Percentiles rank a stretch among this genome's conserved stretches.
Conservation (phyloP, 2,329 filamentous ascomycete species). For the Rhynchosporium agropyri region DNA sequence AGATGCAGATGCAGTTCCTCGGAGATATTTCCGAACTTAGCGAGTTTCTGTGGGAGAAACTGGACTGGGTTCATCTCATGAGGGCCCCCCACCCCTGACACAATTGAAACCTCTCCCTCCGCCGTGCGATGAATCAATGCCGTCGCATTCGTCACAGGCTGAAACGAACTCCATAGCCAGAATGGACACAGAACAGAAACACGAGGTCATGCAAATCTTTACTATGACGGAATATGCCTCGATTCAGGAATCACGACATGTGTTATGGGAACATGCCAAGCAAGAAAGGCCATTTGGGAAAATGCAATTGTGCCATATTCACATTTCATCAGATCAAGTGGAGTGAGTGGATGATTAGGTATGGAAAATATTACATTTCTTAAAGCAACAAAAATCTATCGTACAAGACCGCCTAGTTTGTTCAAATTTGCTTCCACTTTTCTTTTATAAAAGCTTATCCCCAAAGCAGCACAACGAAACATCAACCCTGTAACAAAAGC, state of each 20-base stretch:
- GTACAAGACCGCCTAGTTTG: constrained; percentile 19
- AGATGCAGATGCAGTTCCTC: background rate
- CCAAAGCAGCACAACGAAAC: constrained; percentile 19
- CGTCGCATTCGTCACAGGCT: constrained; percentile 25
- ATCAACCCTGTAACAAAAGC: constrained; percentile 21
- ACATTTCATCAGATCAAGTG: background rate
- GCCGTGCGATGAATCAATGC: constrained; percentile 18
- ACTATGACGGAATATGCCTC: background rate
- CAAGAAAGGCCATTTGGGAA: background rate
- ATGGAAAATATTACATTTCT: constrained; percentile 13
- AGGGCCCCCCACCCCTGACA: background rate
- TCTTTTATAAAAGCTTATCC: constrained; percentile 15
- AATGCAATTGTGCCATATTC: no score
- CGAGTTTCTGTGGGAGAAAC: background rate
- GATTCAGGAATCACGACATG: background rate
- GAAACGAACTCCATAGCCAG: constrained; percentile 17
- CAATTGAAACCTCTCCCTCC: constrained; percentile 18
- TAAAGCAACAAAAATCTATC: constrained; percentile 17
- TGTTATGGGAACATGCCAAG: background rate
- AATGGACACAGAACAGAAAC: constrained; percentile 10
- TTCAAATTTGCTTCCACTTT: constrained; percentile 11
- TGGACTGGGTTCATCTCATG: constrained; percentile 9
- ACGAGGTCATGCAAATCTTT: constrained; percentile 16
- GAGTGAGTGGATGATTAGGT: background rate
- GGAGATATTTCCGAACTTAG: constrained; percentile 19